Evolutionary conservation across 192 early-diverging fungal species (phyloP).

Genomic region (Pilaira anomala): DNA sequence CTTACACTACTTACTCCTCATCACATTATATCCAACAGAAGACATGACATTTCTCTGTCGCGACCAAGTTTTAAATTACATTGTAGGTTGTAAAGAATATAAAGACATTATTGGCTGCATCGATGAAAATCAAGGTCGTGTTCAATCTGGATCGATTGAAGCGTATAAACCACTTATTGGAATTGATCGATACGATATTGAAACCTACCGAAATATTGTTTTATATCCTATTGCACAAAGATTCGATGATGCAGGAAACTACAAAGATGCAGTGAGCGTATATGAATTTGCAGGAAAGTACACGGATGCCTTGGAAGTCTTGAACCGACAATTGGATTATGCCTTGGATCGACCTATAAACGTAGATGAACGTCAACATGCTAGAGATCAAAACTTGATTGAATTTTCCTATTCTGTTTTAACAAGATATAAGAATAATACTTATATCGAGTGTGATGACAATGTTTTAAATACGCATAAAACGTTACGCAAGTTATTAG

Average conservation of each 20-base stretch:
- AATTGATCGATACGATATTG: constrained; percentile 39
- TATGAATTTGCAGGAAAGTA: constrained; percentile 50
- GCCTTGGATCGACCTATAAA: constrained; percentile 13
- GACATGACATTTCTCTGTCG: constrained; percentile 49
- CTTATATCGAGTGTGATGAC: background rate
- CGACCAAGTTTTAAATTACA: constrained; percentile 54
- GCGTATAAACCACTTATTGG: constrained; percentile 62
- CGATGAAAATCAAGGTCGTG: background rate
- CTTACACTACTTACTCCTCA: constrained; percentile 59
- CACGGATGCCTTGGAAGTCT: constrained; percentile 13
- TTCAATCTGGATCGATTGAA: constrained; percentile 63
- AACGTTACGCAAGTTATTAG: constrained; percentile 49
- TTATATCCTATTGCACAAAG: constrained; percentile 65
- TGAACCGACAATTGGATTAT: constrained; percentile 28
- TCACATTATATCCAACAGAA: constrained; percentile 48
- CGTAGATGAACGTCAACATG: background rate
- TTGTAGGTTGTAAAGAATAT: constrained; percentile 60
- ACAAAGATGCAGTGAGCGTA: constrained; percentile 74
- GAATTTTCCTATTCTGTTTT: background rate
- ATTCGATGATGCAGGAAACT: constrained; percentile 63
- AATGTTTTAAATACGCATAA: background rate
- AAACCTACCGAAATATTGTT: constrained; percentile 65
- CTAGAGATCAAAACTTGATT: background rate
- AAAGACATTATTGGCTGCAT: constrained; percentile 47
- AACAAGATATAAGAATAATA: background rate